Conservation (phyloP, 768 basidiomycete species). For the Pleurotus cornucopiae region DNA sequence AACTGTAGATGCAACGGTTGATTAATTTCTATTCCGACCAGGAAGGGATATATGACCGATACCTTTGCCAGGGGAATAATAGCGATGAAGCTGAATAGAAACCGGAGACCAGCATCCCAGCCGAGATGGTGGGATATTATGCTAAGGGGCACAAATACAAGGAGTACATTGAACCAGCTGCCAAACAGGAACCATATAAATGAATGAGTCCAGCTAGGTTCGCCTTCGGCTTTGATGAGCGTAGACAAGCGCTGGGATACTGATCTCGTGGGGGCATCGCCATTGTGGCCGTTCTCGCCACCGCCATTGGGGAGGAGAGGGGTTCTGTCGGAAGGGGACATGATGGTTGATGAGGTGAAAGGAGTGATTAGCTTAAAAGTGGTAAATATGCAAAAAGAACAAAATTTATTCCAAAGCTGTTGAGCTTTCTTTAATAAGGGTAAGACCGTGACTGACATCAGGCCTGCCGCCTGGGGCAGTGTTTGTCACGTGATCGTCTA, state of each 20-base stretch:
- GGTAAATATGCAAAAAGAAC: constrained; percentile 12
- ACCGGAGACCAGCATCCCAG: constrained; percentile 78
- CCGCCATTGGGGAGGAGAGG: constrained; percentile 46
- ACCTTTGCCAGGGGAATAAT: constrained; percentile 89
- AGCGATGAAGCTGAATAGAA: constrained; percentile 73
- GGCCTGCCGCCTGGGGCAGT: constrained; percentile 10
- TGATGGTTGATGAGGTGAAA: constrained; percentile 17
- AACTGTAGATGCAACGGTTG: constrained; percentile 34
- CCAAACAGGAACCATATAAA: constrained; percentile 58
- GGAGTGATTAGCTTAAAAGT: neutral
- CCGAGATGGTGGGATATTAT: constrained; percentile 55
- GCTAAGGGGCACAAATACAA: constrained; percentile 77
- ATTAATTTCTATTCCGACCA: constrained; percentile 1
- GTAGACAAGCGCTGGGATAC: constrained; percentile 31
- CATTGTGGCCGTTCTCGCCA: constrained; percentile 31
- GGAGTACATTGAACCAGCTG: constrained; percentile 71
- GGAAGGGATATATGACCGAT: constrained; percentile 11
- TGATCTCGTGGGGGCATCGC: constrained; percentile 12
- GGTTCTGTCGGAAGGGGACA: constrained; percentile 39
- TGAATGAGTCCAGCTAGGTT: constrained; percentile 59
- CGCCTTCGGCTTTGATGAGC: constrained; percentile 52
- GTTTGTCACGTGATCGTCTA: neutral
- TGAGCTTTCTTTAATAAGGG: neutral
- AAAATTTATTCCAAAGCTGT: constrained; percentile 5
- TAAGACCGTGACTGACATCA: neutral